Percentiles rank a stretch among this genome's conserved stretches.
Conservation (phyloP, 148 eudicot genomes). For the Rhododendron vialii region DNA sequence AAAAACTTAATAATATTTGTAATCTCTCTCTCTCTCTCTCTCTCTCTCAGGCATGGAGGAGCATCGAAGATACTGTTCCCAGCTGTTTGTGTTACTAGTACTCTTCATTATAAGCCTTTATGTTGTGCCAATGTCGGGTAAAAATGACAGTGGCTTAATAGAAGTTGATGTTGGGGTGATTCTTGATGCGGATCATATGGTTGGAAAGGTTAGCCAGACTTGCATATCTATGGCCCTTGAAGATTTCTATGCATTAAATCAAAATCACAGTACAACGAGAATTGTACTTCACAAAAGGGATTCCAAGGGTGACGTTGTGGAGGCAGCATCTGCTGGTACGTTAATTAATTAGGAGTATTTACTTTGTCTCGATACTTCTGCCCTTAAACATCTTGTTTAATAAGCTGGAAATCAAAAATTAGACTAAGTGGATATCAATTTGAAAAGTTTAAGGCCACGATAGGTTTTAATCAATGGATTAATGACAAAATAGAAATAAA, state of each 20-base stretch:
- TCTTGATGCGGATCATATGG: constrained; percentile 19
- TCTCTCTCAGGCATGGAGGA: background rate
- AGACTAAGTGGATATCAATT: too few species aligned
- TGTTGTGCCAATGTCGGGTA: background rate
- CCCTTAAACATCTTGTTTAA: too few species aligned
- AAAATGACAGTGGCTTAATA: background rate
- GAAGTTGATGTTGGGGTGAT: constrained; percentile 45
- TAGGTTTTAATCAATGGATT: too few species aligned
- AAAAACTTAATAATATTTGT: too few species aligned
- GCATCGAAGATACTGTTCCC: background rate
- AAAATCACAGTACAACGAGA: too few species aligned
- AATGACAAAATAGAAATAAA: too few species aligned
- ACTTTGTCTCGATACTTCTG: too few species aligned
- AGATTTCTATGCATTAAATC: too few species aligned
- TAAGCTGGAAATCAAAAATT: too few species aligned
- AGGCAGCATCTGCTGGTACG: background rate
- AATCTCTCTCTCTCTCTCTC: too few species aligned
- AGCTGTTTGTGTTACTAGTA: background rate
- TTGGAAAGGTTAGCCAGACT: constrained; percentile 38
- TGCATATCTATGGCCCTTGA: constrained; percentile 18
- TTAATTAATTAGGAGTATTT: background rate
- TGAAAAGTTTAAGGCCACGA: too few species aligned
- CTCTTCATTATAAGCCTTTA: background rate
- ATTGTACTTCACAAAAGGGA: background rate
- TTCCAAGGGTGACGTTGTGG: background rate